Evolutionary conservation across 352 stramenopile species (phyloP), one percentile per base, ranked within the genome.

Genomic region (Pythium brassicae): DNA sequence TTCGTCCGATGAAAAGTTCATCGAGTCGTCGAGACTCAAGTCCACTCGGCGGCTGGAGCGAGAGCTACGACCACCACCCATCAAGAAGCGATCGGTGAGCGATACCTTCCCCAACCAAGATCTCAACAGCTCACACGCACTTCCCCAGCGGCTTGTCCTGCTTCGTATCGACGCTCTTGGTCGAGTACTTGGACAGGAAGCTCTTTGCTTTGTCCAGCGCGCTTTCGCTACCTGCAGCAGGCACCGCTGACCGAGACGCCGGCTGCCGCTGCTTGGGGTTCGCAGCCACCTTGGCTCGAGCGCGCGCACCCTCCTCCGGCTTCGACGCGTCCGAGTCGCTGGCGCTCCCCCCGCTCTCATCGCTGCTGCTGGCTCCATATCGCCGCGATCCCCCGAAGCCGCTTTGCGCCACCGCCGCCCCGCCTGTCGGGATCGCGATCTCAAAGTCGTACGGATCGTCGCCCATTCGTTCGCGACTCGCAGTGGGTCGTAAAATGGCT

Each of bases 161-260:
- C 22, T 66, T 67, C 3, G 57, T 58, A 7, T 65, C 43, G 1
- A 49, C 37, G 20, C 47, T 27, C 61, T 70, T 79, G 52, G 53
- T 65, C 37, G 78, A 84, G 63, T 90, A 90, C 60, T 84, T 90
- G 22, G 79, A 87, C 37, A 90, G 59, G 53, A 87, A 87, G 29
- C 55, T 86, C 66, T 86, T 87, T 25, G 76, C 77, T 52, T 83
- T 87, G 61, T 90, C 79, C 20, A 90, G 57, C 22, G 73, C 79
- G 56, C 55, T 84, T 19, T 19, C 11, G 19, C 23, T 23, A 15
- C 5, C 12, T 10, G 19, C n/a, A 23, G 26, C 9, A 29, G 20
- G 22, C 14, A n/a, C 15, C 11, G 42, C 26, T 7, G 52, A 23
- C 25, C 23, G 32, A 23, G 23, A 15, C 15, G 37, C 51, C 4